These are phyloP conservation scores for Centaurea solstitialis DNA, from an alignment of 129 eudicot genomes.

Conservation along the genomic window DNA sequence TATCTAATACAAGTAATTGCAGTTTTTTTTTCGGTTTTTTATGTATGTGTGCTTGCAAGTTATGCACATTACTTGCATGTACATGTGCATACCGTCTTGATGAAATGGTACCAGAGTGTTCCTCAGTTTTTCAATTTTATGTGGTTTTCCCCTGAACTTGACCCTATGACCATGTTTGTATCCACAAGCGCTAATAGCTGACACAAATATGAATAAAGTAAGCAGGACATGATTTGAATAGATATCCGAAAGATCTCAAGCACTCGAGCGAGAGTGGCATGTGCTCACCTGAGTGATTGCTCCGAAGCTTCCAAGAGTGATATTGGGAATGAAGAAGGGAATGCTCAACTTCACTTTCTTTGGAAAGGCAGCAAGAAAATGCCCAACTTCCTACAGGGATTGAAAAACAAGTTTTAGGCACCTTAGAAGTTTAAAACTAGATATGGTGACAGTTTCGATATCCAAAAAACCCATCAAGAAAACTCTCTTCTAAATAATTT, in stretches of 20 bases:
- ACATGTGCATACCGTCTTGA: no score
- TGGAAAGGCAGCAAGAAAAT: constrained; percentile 88
- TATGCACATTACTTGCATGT: no score
- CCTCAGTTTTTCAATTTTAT: no score
- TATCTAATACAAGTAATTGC: no score
- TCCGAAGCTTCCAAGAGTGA: constrained; percentile 96
- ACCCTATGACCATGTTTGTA: neutral
- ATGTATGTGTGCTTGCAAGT: no score
- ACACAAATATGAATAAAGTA: neutral
- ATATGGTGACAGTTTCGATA: neutral
- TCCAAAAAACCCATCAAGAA: neutral
- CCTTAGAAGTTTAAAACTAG: neutral
- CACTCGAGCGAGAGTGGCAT: neutral
- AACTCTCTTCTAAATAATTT: neutral
- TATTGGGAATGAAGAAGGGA: constrained; percentile 90
- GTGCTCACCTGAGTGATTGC: constrained; percentile 91
- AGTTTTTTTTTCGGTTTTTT: no score
- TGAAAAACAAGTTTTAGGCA: neutral
- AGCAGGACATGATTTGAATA: neutral
- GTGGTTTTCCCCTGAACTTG: no score
- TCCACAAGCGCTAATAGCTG: neutral
- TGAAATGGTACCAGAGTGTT: no score
- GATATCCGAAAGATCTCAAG: neutral
- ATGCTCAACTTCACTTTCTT: constrained; percentile 89
- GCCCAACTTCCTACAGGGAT: constrained; percentile 96